These are phyloP conservation scores for Wickerhamiella dianesei DNA, from an alignment of 805 yeast genomes.

Conservation along the genomic window DNA sequence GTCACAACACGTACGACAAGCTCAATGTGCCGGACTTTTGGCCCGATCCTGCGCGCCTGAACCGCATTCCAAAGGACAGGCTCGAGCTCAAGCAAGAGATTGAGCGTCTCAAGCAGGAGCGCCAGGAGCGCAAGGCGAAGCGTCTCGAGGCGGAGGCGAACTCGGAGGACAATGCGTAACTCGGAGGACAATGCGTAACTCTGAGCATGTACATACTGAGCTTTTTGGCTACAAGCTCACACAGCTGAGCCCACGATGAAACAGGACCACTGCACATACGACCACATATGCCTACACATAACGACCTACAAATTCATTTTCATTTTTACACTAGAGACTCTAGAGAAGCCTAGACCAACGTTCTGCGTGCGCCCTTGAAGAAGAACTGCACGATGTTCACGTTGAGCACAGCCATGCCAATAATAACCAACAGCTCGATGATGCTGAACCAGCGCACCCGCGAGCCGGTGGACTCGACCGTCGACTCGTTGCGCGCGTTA, in stretches of 20 bases:
- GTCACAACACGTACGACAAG: constrained; percentile 77
- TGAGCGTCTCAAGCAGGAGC: constrained; percentile 69
- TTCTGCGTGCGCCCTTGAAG: constrained; percentile 38
- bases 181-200: not conserved
- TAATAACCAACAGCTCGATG: constrained; percentile 57
- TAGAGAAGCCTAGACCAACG: constrained; percentile 21
- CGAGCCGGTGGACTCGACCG: constrained; percentile 66
- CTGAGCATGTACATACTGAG: too few species aligned
- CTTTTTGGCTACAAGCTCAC: too few species aligned
- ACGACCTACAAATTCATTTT: not conserved
- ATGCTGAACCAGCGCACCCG: constrained; percentile 68
- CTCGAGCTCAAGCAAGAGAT: constrained; percentile 84
- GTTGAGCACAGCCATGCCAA: constrained; percentile 62
- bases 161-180: not conserved
- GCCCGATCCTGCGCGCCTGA: constrained; percentile 91
- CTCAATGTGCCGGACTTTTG: constrained; percentile 87
- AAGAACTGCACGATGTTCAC: constrained; percentile 72
- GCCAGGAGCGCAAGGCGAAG: constrained; percentile 25
- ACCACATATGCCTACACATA: too few species aligned
- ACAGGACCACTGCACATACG: too few species aligned
- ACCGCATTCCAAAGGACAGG: constrained; percentile 85
- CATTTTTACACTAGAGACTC: not conserved
- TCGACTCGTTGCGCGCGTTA: constrained; percentile 80
- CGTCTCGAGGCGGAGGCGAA: constrained; percentile 4
- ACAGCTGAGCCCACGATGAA: too few species aligned